phyloP scores from a whole-genome alignment of 2,329 filamentous ascomycete species.

The Pseudogymnoascus sp. region DNA sequence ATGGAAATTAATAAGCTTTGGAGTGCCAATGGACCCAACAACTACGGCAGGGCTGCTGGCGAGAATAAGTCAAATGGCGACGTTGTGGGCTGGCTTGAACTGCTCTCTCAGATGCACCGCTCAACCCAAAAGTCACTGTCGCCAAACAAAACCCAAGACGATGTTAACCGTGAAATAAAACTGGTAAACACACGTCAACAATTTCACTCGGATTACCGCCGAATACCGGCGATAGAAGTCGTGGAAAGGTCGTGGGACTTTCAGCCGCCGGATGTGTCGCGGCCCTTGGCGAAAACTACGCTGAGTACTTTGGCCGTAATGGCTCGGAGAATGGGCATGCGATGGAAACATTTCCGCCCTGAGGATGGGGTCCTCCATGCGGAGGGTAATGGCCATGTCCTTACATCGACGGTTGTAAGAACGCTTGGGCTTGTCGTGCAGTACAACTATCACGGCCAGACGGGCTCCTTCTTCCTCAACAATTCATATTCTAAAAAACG shows the following conservation, averaged over 20 bases:
- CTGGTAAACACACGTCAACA: not conserved
- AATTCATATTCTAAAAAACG: not conserved
- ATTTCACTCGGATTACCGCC: not conserved
- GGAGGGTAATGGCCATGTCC: slow-evolving; percentile 32
- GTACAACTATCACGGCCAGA: slow-evolving; percentile 18
- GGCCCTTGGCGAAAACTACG: slow-evolving; percentile 31
- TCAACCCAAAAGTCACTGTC: not conserved
- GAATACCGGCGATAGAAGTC: slow-evolving; percentile 24
- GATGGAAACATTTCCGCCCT: slow-evolving; percentile 26
- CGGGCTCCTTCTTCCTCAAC: not conserved
- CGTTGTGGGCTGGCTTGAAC: not conserved
- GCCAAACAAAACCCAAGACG: not conserved
- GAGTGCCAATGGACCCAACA: not conserved
- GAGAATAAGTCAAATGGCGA: not conserved
- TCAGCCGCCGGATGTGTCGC: slow-evolving; percentile 31
- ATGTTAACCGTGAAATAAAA: not conserved
- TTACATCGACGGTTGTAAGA: slow-evolving; percentile 29
- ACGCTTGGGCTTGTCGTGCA: slow-evolving; percentile 24
- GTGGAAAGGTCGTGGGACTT: slow-evolving; percentile 34
- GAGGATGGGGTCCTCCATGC: slow-evolving; percentile 27
- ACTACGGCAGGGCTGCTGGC: not conserved
- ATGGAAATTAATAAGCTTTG: not conserved
- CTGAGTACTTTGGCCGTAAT: slow-evolving; percentile 32
- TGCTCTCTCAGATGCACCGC: not conserved
- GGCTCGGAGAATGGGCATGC: slow-evolving; percentile 30